A percentile compares a stretch with the other conserved stretches of the same genome.
These are phyloP conservation scores for Talaromyces sp. DNA, from an alignment of 2,329 filamentous ascomycete genomes.

Conservation along the genomic window DNA sequence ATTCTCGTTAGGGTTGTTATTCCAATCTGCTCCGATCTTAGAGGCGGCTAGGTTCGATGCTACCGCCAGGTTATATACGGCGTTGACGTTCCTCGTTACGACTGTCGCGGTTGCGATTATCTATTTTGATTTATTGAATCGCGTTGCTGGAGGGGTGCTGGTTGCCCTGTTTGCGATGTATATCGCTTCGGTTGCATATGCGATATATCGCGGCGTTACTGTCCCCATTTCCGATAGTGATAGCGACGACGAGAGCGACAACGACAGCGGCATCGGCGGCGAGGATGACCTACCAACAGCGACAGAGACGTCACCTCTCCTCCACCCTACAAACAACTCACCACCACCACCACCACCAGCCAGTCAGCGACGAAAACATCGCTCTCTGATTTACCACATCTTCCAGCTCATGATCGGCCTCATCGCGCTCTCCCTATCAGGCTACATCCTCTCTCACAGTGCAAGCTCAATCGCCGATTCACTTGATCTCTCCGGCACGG, in stretches of 20 bases:
- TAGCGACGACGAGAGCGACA: slow-evolving; percentile 22
- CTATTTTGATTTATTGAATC: slow-evolving; percentile 35
- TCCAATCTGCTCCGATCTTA: slow-evolving; percentile 29
- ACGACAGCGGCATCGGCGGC: slow-evolving; percentile 27
- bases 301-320: slow-evolving; percentile 4
- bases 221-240: slow-evolving; percentile 42
- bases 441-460: slow-evolving; percentile 49
- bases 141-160: slow-evolving; percentile 38
- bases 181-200: slow-evolving; percentile 42
- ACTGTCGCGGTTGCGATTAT: slow-evolving; percentile 36
- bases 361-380: slow-evolving; percentile 14
- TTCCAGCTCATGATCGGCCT: slow-evolving; percentile 45
- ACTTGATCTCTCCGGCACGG: slow-evolving; percentile 43
- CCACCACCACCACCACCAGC: not conserved
- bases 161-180: slow-evolving; percentile 46
- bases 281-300: slow-evolving; percentile 2
- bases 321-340: not conserved
- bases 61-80: slow-evolving; percentile 49
- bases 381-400: slow-evolving; percentile 37
- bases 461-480: slow-evolving; percentile 40
- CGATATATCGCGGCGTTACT: slow-evolving; percentile 45
- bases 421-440: slow-evolving; percentile 44
- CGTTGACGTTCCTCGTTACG: slow-evolving; percentile 42
- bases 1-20: slow-evolving; percentile 52
- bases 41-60: slow-evolving; percentile 39